phyloP scores from a whole-genome alignment of 2,329 filamentous ascomycete genomes.

The Stenocarpella maydis region DNA sequence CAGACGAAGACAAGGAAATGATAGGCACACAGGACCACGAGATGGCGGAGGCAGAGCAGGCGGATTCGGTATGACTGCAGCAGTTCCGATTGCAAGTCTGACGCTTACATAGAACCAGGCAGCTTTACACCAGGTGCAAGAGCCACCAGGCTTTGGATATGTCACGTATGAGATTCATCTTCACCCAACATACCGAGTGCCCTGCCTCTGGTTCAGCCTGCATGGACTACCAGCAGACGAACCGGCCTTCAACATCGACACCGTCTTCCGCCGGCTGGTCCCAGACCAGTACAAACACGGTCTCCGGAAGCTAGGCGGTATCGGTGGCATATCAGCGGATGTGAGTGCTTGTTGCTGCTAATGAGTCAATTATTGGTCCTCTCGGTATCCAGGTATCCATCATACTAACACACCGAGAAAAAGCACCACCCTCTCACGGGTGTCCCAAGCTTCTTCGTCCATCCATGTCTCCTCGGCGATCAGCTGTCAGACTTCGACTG shows the following conservation, averaged over 20 bases:
- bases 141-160: slow-evolving; percentile 49
- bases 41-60: slow-evolving; percentile 60
- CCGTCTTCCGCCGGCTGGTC: slow-evolving; percentile 75
- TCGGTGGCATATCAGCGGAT: slow-evolving; percentile 79
- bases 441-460: slow-evolving; percentile 85
- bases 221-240: slow-evolving; percentile 64
- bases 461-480: slow-evolving; percentile 88
- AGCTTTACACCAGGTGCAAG: slow-evolving; percentile 46
- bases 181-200: slow-evolving; percentile 77
- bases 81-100: neutral
- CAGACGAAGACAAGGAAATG: slow-evolving; percentile 31
- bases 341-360: slow-evolving; percentile 61
- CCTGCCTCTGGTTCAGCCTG: slow-evolving; percentile 79
- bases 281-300: slow-evolving; percentile 69
- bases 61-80: slow-evolving; percentile 55
- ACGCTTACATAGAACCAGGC: slow-evolving; percentile 46
- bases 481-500: slow-evolving; percentile 75
- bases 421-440: slow-evolving; percentile 86
- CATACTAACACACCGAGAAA: slow-evolving; percentile 54
- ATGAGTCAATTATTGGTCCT: slow-evolving; percentile 41
- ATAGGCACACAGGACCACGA: slow-evolving; percentile 48
- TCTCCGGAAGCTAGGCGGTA: slow-evolving; percentile 67
- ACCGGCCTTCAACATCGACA: slow-evolving; percentile 68
- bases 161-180: slow-evolving; percentile 79
- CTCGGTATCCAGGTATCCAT: slow-evolving; percentile 30